Base-by-base conservation (phyloP, 75 land plant species). In the Pinus tabuliformis region DNA sequence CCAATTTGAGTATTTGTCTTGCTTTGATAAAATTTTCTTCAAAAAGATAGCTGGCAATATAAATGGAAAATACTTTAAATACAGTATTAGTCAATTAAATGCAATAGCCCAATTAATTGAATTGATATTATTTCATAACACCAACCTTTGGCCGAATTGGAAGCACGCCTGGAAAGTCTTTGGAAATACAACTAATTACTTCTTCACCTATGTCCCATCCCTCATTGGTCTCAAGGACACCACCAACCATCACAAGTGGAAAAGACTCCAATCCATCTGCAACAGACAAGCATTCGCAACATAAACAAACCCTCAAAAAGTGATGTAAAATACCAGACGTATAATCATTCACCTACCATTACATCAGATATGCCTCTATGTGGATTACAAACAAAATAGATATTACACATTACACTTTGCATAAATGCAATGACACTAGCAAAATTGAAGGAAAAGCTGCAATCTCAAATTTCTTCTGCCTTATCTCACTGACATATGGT, bases 181-280 rank as follows among this genome's bases (percentile, higher is more conserved):
- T 76, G 28, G 57, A 54, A 36, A 94, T 82, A 56, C 73, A 81
- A 15, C 84, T 49, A 20, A 90, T 76, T n/a, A 94, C 85, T 63
- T 97, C 90, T 68, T 81, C 83, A 45, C 88, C 90, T 49, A 96
- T 85, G 57, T 96, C 92, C 91, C 91, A 91, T 59, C 81, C 89
- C 80, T 83, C 77, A 60, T 93, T 89, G 28, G 85, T 81, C 76
- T 91, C 94, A 70, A 96, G 83, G 65, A 96, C 99, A 60, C 99
- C 97, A 71, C 99, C 99, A 78, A 93, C 99, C 90, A 91, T 78
- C 1, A 93, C 99, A 60, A 93, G 89, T 37, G 99, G 97, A 76
- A 96, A 96, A 28, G 83, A n/a, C 28, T 81, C 81, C 58, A 61
- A 85, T 64, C 99, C 95, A 90, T 94, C 97, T 95, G 88, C 77